These are phyloP conservation scores for Stylosanthes scabra DNA, from an alignment of 331 rosid species.

Conservation along the genomic window DNA sequence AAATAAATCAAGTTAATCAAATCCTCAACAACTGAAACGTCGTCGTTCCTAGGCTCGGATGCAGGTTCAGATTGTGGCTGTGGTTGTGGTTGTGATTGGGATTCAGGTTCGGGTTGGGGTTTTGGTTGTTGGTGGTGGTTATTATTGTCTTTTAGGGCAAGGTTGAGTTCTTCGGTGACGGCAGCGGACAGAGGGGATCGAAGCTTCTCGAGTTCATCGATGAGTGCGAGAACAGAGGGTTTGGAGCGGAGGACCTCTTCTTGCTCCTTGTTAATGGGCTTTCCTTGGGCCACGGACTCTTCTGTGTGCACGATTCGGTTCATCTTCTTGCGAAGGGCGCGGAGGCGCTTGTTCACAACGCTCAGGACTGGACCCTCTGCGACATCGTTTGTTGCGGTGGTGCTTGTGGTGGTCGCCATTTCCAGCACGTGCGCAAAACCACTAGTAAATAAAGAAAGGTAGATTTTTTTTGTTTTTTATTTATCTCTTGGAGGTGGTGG, in stretches of 20 bases:
- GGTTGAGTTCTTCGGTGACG: constrained; percentile 65
- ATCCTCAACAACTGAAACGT: constrained; percentile 55
- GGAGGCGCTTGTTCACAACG: constrained; percentile 91
- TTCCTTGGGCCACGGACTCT: constrained; percentile 79
- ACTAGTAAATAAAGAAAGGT: background rate
- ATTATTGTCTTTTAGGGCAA: constrained; percentile 39
- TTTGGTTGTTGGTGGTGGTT: constrained; percentile 1
- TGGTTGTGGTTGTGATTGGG: constrained; percentile 1
- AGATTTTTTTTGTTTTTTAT: background rate
- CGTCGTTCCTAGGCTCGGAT: constrained; percentile 21
- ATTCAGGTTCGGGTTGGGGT: constrained; percentile 2
- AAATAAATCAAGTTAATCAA: constrained; percentile 83
- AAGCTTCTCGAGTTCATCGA: constrained; percentile 94
- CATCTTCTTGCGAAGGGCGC: constrained; percentile 75
- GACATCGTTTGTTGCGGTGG: constrained; percentile 45
- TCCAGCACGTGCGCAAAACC: constrained; percentile 11
- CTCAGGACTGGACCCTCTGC: constrained; percentile 90
- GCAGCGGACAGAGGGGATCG: constrained; percentile 83
- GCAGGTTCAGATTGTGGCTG: background rate
- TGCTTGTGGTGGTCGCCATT: constrained; percentile 64
- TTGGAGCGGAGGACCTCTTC: constrained; percentile 86
- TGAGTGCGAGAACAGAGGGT: constrained; percentile 53
- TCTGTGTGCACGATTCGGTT: constrained; percentile 82
- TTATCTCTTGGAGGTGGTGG: constrained; percentile 5
- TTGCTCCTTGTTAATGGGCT: constrained; percentile 78